Evolutionary conservation across 2,329 filamentous ascomycete species (phyloP).

Genomic region (Arthrobotrys conoides): DNA sequence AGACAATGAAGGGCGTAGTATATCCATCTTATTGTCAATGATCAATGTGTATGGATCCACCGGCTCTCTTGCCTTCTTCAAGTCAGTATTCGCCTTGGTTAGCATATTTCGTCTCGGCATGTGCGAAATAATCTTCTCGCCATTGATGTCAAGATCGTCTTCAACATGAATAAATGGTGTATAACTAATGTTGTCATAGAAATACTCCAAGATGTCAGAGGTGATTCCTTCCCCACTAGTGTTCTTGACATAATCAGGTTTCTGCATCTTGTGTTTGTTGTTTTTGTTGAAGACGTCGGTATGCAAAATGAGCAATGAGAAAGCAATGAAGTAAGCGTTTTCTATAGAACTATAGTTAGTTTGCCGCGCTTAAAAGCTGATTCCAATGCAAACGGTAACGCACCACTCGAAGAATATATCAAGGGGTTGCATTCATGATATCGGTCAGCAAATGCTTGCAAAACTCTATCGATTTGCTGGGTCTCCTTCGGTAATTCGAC

Average conservation of each 20-base stretch:
- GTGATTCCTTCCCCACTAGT: constrained; percentile 92
- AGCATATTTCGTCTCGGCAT: constrained; percentile 74
- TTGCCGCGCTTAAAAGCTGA: constrained; percentile 4
- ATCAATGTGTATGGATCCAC: constrained; percentile 97
- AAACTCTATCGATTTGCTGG: constrained; percentile 94
- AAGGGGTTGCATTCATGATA: constrained; percentile 99
- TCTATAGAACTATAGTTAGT: constrained; percentile 69
- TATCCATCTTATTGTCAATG: constrained; percentile 87
- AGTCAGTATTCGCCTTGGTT: constrained; percentile 62
- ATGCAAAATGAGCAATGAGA: constrained; percentile 94
- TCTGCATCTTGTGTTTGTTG: constrained; percentile 99
- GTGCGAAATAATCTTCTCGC: constrained; percentile 78
- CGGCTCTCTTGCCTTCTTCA: constrained; percentile 76
- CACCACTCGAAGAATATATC: constrained; percentile 84
- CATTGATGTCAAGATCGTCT: constrained; percentile 85
- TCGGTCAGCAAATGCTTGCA: constrained; percentile 94
- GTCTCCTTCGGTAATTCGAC: constrained; percentile 96
- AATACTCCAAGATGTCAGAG: constrained; percentile 92
- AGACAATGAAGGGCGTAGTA: constrained; percentile 84
- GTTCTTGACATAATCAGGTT: constrained; percentile 94
- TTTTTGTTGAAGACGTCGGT: constrained; percentile 99
- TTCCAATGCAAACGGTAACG: constrained; percentile 48
- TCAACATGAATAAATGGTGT: constrained; percentile 98
- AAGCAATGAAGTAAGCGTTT: constrained; percentile 98
- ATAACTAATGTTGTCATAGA: constrained; percentile 98